Percentiles rank a stretch among this genome's conserved stretches.
Evolutionary conservation across 192 early-diverging fungal species (phyloP).

Genomic region (Dispira simplex): DNA sequence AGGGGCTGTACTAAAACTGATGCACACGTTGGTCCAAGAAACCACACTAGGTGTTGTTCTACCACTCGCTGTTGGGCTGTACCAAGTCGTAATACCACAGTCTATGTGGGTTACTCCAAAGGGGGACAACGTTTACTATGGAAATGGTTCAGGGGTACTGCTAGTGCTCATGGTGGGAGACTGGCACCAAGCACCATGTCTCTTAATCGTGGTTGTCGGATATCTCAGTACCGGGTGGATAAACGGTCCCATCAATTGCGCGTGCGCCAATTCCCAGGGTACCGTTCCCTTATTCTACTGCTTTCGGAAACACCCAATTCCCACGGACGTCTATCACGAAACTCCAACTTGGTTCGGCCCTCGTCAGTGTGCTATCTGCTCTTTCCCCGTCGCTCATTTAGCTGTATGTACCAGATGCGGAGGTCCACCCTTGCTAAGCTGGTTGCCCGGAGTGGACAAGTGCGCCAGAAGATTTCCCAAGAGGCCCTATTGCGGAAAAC

Average conservation of each 20-base stretch:
- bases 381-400: not conserved
- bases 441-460: not conserved
- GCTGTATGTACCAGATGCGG: not conserved
- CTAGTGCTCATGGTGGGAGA: not conserved
- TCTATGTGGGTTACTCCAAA: not conserved
- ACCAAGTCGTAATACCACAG: not conserved
- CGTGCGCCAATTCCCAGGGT: constrained; percentile 2
- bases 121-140: not conserved
- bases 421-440: not conserved
- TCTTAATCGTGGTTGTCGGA: not conserved
- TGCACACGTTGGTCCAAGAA: too few relatives aligned
- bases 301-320: not conserved
- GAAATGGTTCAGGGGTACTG: not conserved
- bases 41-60: too few relatives aligned
- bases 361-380: constrained; percentile 2
- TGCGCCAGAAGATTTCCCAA: not conserved
- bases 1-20: too few relatives aligned
- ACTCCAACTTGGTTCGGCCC: not conserved
- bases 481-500: not conserved
- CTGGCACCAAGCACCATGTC: not conserved
- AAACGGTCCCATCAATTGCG: not conserved
- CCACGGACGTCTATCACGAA: not conserved
- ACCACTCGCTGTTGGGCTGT: too few relatives aligned
- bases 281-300: constrained; percentile 8
- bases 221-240: not conserved